Evolutionary conservation across 2,329 filamentous ascomycete species (phyloP), one percentile per base, ranked within the genome.

Genomic region (Scedosporium boydii): DNA sequence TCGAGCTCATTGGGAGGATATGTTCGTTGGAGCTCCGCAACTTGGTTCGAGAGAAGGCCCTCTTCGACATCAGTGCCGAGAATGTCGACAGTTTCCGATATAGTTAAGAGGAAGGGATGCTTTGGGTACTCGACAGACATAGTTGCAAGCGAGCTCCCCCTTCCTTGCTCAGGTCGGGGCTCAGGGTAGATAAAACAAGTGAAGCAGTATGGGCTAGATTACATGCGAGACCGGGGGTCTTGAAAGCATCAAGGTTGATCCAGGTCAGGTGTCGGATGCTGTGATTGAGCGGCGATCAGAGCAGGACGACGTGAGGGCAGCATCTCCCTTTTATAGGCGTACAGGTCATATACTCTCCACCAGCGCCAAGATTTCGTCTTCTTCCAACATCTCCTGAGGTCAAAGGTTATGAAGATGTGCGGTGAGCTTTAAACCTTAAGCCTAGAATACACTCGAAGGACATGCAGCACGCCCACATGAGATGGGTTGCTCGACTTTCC

Each of bases 1-100:
- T 90, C 84, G 21, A 92, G 79, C 70, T 90, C 87, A 75, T 92
- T 92, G 18, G 74, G 77, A 59, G 87, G 87, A 70, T 87, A 86
- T 64, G 82, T 78, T 23, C 80, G 73, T 62, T 86, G 80, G 26
- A 87, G 77, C 62, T 83, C 74, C 60, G 78, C 72, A 23, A 89
- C 87, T 69, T 88, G 82, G 7, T 75, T 72, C 16, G 82, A 79
- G 9, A 80, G 84, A 53, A 93, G 77, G 46, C 89, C 89, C 70
- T 82, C 86, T 64, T 91, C 87, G 61, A 86, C 70, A 69, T 88
- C 80, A 60, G 87, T 87, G 42, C 79, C 77, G 61, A 89, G 80
- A 65, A 84, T 80, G 61, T 81, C 75, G 29, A 83, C 84, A 64
- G 90, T 87, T 73, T 88, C 81, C 66, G 83, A 76, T 67, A 82